phyloP scores from a whole-genome alignment of 164 flowering plant genomes.

The Stephania japonica region DNA sequence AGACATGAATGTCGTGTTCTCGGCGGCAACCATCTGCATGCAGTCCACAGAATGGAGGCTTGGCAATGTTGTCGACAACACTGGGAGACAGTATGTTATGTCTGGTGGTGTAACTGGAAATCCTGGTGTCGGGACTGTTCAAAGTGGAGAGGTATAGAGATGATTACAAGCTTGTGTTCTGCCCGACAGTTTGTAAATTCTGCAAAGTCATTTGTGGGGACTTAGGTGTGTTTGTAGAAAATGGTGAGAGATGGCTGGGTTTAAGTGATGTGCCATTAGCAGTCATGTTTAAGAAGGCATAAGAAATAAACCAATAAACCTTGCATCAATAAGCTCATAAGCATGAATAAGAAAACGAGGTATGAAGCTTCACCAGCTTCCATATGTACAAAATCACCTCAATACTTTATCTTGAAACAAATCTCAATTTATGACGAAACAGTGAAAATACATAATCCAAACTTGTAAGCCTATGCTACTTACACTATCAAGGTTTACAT shows the following conservation, averaged over 20 bases:
- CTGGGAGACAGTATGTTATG: constrained; percentile 19
- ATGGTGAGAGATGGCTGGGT: constrained; percentile 32
- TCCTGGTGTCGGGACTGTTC: constrained; percentile 20
- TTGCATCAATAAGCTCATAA: not conserved
- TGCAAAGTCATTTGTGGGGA: constrained; percentile 34
- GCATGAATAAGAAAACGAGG: not conserved
- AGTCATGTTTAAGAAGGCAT: constrained; percentile 27
- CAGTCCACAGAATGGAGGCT: constrained; percentile 28
- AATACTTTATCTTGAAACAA: not conserved
- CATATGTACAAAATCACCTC: not conserved
- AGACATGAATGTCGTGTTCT: constrained; percentile 21
- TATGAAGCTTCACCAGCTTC: not conserved
- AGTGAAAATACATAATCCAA: not conserved
- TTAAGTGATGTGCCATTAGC: constrained; percentile 26
- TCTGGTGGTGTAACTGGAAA: constrained; percentile 17
- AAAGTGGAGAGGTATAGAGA: constrained; percentile 19
- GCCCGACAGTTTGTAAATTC: constrained; percentile 28
- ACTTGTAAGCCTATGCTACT: not conserved
- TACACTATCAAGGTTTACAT: not conserved
- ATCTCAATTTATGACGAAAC: not conserved
- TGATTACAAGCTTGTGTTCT: constrained; percentile 34
- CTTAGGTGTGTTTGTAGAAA: constrained; percentile 29
- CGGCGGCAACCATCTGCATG: constrained; percentile 21
- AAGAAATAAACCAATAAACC: not conserved
- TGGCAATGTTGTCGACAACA: not conserved